phyloP scores from a whole-genome alignment of 176 grass and related monocot species.

The Pharus latifolius region DNA sequence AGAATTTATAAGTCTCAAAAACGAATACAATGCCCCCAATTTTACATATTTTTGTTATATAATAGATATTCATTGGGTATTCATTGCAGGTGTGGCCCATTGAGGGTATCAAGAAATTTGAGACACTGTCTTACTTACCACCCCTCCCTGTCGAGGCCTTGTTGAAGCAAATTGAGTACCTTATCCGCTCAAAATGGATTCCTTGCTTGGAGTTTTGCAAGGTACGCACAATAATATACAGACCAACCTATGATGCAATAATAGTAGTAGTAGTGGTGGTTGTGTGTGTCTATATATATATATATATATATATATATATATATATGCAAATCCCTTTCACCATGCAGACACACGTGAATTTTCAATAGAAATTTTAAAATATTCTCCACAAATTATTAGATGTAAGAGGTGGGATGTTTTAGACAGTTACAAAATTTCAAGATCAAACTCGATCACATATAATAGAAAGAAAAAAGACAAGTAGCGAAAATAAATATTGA shows the following conservation, averaged over 20 bases:
- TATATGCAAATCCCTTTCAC: background rate
- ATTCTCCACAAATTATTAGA: too few relatives aligned
- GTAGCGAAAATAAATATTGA: too few relatives aligned
- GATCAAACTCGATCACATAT: too few relatives aligned
- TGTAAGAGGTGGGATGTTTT: background rate
- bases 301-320: background rate
- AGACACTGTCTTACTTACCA: slow-evolving; percentile 36
- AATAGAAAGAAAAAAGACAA: too few relatives aligned
- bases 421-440: too few relatives aligned
- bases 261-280: too few relatives aligned
- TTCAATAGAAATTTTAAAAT: too few relatives aligned
- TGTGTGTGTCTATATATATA: too few relatives aligned
- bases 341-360: too few relatives aligned
- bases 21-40: background rate
- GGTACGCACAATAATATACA: background rate
- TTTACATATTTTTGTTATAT: too few relatives aligned
- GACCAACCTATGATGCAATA: too few relatives aligned
- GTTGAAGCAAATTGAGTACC: slow-evolving; percentile 37
- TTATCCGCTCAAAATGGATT: slow-evolving; percentile 24
- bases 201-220: slow-evolving; percentile 36
- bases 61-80: background rate
- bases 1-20: background rate
- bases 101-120: slow-evolving; percentile 31
- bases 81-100: slow-evolving; percentile 30
- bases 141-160: slow-evolving; percentile 3